Evolutionary conservation across 495 filamentous ascomycete species (phyloP).

Genomic region (Hamigera avellanea): DNA sequence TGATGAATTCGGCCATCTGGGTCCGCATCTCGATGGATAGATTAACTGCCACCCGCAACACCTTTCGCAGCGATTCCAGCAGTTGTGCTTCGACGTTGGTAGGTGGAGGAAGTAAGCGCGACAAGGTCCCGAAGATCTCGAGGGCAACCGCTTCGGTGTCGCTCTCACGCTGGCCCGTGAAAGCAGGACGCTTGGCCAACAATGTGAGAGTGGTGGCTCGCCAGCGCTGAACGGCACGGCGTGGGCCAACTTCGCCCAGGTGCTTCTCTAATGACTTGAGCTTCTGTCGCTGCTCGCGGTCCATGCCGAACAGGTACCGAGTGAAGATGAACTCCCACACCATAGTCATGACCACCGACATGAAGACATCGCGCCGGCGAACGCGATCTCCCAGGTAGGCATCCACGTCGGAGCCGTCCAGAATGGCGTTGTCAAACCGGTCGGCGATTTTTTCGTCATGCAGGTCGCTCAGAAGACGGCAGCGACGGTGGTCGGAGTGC

Average conservation of each 20-base stretch:
- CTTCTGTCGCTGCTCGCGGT: conserved; percentile 91
- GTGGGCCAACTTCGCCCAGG: conserved; percentile 74
- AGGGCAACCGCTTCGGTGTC: conserved; percentile 86
- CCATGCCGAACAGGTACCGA: conserved; percentile 95
- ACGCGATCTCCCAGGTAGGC: conserved; percentile 75
- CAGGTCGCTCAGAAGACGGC: conserved; percentile 68
- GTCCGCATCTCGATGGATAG: conserved; percentile 94
- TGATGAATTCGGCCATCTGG: conserved; percentile 90
- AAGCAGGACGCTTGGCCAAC: conserved; percentile 62
- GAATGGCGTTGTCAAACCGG: conserved; percentile 81
- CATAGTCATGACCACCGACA: conserved; percentile 96
- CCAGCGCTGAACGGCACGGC: conserved; percentile 83
- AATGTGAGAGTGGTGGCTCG: conserved; percentile 86
- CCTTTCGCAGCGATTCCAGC: conserved; percentile 66
- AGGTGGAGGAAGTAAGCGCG: conserved; percentile 73
- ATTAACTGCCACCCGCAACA: conserved; percentile 71
- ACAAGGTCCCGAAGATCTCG: conserved; percentile 70
- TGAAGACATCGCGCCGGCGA: conserved; percentile 80
- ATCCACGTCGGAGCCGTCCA: conserved; percentile 89
- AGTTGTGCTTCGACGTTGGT: conserved; percentile 61
- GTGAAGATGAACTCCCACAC: conserved; percentile 97
- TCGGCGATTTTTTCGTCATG: conserved; percentile 82
- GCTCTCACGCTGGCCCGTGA: conserved; percentile 60
- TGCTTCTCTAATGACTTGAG: conserved; percentile 88
- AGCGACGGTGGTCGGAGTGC: conserved; percentile 79